These are phyloP conservation scores for Penicillium paxilli DNA, from an alignment of 495 filamentous ascomycete species.

Conservation along the genomic window DNA sequence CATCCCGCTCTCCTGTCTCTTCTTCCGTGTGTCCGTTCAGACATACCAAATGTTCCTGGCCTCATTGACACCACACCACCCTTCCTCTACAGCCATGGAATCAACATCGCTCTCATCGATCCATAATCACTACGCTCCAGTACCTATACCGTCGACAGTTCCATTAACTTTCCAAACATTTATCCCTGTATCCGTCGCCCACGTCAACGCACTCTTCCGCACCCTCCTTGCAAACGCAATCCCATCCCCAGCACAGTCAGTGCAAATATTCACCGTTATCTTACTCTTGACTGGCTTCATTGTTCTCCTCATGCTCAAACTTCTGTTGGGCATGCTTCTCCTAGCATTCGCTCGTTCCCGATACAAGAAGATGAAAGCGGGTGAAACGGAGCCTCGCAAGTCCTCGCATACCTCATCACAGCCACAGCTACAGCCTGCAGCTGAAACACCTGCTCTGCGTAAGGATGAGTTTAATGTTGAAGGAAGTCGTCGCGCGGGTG, in stretches of 20 bases:
- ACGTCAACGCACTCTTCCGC: conserved; percentile 38
- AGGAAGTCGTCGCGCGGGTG: conserved; percentile 71
- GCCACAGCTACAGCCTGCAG: conserved; percentile 1
- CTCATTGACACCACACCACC: conserved; percentile 72
- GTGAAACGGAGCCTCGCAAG: conserved; percentile 52
- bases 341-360: conserved; percentile 71
- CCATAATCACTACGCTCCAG: conserved; percentile 49
- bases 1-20: conserved; percentile 89
- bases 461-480: conserved; percentile 59
- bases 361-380: conserved; percentile 76
- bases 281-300: conserved; percentile 79
- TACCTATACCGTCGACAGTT: conserved; percentile 28
- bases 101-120: conserved; percentile 64
- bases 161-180: conserved; percentile 40
- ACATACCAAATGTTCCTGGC: conserved; percentile 99
- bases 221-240: conserved; percentile 44
- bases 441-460: conserved; percentile 10
- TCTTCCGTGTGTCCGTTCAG: conserved; percentile 91
- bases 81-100: conserved; percentile 67
- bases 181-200: conserved; percentile 35
- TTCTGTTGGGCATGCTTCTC: conserved; percentile 80
- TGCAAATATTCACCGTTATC: conserved; percentile 62
- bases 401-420: conserved; percentile 4
- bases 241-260: conserved; percentile 43
- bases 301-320: conserved; percentile 73